Base-by-base conservation (phyloP, 2,329 filamentous ascomycete species). In the Diaporthe sp. region DNA sequence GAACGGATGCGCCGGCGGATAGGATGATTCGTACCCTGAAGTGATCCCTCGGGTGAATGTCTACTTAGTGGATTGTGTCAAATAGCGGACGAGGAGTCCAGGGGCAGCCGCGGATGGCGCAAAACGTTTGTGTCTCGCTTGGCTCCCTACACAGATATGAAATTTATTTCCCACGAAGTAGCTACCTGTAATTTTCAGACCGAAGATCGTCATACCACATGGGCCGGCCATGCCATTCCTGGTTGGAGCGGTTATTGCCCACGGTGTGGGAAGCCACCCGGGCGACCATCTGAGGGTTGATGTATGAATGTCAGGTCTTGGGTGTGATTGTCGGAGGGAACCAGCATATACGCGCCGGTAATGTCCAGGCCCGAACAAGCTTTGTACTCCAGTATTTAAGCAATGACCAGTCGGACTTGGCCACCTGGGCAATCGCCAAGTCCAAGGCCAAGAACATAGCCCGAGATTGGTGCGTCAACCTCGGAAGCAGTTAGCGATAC, bases 371-470 rank as follows among this genome's bases (percentile, higher is more conserved):
- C 15, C 17, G 45, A 64, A 64, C 38, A 64, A 64, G 58, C 58
- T 64, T 64, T 64, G 30, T 30, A 64, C 58, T 45, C 58, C 58
- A 64, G 25, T 30, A 28, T 64, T 64, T 64, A 45, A 45, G 38
- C 58, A 42, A 61, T 13, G 1, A 3, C 15, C 15, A 61, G 5
- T 45, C 25, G 58, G 58, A 64, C 55, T 64, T 30, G 40, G 42
- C 40, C 19, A 33, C 33, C n/a, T n/a, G n/a, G n/a, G n/a, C n/a
- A n/a, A n/a, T 66, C 40, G 60, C 28, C 60, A 35, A 66, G 60
- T 17, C 28, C 60, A 66, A 17, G 25, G 28, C 60, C 60, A 35
- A 47, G 42, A 47, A 33, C 28, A 35, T 47, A 47, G 58, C 58
- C 42, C 2, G 40, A 28, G 58, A 61, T 61, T 15, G n/a, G 42